Percentiles rank a stretch among this genome's conserved stretches.
Conservation (phyloP, 164 flowering plant species). For the Vitis rotundifolia region DNA sequence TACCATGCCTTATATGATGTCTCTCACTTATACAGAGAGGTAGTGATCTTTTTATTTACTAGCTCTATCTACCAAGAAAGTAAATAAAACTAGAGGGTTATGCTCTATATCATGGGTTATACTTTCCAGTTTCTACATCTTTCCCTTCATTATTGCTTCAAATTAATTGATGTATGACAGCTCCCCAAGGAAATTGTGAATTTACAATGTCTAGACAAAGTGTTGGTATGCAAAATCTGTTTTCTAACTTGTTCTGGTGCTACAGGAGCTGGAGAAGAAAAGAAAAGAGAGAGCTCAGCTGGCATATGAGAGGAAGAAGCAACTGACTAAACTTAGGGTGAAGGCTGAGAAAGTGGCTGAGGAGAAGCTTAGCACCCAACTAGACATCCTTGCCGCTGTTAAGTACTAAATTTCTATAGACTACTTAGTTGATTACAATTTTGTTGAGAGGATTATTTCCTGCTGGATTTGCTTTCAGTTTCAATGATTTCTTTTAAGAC, state of each 20-base stretch:
- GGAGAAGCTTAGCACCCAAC: constrained; percentile 44
- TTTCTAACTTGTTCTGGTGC: not conserved
- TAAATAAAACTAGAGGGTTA: too few relatives aligned
- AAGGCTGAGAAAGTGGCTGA: constrained; percentile 42
- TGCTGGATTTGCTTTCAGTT: not conserved
- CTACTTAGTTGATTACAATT: constrained; percentile 2
- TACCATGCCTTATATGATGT: too few relatives aligned
- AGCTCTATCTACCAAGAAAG: too few relatives aligned
- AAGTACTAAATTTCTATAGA: constrained; percentile 24
- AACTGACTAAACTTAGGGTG: constrained; percentile 30
- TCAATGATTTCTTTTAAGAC: too few relatives aligned
- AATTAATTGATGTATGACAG: too few relatives aligned
- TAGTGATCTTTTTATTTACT: too few relatives aligned
- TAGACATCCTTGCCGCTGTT: constrained; percentile 36
- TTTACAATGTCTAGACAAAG: too few relatives aligned
- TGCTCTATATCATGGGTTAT: too few relatives aligned
- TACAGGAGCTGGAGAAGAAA: constrained; percentile 63
- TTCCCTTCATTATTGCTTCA: too few relatives aligned
- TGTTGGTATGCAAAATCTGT: not conserved
- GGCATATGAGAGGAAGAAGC: constrained; percentile 57
- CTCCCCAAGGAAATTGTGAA: too few relatives aligned
- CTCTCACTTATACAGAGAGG: too few relatives aligned
- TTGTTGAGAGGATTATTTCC: not conserved
- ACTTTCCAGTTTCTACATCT: too few relatives aligned
- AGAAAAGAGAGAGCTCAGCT: constrained; percentile 53